Evolutionary conservation across 352 stramenopile genomes (phyloP).

Genomic region (Pilasporangium apinafurcum): DNA sequence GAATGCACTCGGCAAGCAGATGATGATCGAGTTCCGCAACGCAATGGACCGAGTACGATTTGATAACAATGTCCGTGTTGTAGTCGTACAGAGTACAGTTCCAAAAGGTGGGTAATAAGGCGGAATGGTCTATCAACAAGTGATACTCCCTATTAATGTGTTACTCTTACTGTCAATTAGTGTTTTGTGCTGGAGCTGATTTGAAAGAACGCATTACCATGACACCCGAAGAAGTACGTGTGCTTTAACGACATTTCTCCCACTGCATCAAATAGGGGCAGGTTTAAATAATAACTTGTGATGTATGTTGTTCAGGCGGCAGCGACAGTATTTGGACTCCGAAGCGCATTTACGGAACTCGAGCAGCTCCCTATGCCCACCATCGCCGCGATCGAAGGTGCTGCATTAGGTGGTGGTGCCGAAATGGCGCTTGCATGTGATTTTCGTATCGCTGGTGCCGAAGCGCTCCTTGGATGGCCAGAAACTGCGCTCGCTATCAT

Average conservation of each 20-base stretch:
- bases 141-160: too few species aligned
- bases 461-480: slow-evolving; percentile 83
- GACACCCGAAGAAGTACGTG: slow-evolving; percentile 69
- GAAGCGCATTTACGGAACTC: slow-evolving; percentile 80
- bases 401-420: slow-evolving; percentile 87
- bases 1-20: slow-evolving; percentile 75
- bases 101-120: slow-evolving; percentile 23
- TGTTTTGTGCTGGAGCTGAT: slow-evolving; percentile 89
- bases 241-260: too few species aligned
- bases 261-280: too few species aligned
- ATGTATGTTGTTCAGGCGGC: slow-evolving; percentile 24
- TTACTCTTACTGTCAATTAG: slow-evolving; percentile 8
- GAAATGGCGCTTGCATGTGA: slow-evolving; percentile 91
- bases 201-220: slow-evolving; percentile 89
- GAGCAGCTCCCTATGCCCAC: slow-evolving; percentile 89
- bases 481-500: slow-evolving; percentile 93
- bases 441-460: slow-evolving; percentile 85
- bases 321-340: slow-evolving; percentile 65
- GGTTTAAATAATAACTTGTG: slow-evolving; percentile 1
- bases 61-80: slow-evolving; percentile 65
- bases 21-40: slow-evolving; percentile 74
- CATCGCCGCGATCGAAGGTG: slow-evolving; percentile 89
- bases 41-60: slow-evolving; percentile 63
- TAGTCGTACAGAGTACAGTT: slow-evolving; percentile 72
- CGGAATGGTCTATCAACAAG: too few species aligned